These are phyloP conservation scores for Sicyos baderoa DNA, from an alignment of 306 rosid genomes.

Conservation along the genomic window DNA sequence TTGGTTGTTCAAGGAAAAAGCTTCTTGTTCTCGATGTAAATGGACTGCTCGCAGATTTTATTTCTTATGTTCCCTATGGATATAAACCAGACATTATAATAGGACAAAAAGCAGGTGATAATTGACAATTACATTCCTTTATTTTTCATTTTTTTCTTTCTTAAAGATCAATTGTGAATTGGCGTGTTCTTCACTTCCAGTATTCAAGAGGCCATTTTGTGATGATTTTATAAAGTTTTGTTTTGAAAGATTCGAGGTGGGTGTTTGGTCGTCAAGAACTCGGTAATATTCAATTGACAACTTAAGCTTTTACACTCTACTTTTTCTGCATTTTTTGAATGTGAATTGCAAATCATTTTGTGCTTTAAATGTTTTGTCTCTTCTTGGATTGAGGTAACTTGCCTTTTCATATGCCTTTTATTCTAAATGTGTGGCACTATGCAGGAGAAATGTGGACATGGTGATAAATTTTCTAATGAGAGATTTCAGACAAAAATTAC, in stretches of 20 bases:
- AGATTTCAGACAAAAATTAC: slow-evolving; percentile 42
- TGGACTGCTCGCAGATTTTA: slow-evolving; percentile 81
- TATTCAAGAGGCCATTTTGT: slow-evolving; percentile 84
- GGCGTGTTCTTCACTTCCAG: slow-evolving; percentile 31
- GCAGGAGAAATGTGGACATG: slow-evolving; percentile 51
- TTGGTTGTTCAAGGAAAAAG: slow-evolving; percentile 41
- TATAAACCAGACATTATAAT: slow-evolving; percentile 33
- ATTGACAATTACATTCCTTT: slow-evolving; percentile 10
- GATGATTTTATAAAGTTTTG: slow-evolving; percentile 67
- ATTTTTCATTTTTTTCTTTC: slow-evolving; percentile 13
- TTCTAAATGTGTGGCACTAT: neutral
- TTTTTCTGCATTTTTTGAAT: neutral
- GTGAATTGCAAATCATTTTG: neutral
- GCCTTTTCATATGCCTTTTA: neutral
- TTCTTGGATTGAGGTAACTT: neutral
- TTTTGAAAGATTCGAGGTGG: slow-evolving; percentile 74
- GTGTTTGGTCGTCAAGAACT: slow-evolving; percentile 85
- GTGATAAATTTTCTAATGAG: slow-evolving; percentile 45
- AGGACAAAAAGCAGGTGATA: slow-evolving; percentile 46
- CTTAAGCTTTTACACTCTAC: slow-evolving; percentile 6
- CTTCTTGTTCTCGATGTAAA: slow-evolving; percentile 91
- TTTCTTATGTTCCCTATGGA: slow-evolving; percentile 19
- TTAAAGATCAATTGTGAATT: slow-evolving; percentile 25
- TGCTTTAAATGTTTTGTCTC: neutral
- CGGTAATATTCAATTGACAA: slow-evolving; percentile 41